Base-by-base conservation (phyloP, 768 basidiomycete genomes). In the Dendrothele bispora region DNA sequence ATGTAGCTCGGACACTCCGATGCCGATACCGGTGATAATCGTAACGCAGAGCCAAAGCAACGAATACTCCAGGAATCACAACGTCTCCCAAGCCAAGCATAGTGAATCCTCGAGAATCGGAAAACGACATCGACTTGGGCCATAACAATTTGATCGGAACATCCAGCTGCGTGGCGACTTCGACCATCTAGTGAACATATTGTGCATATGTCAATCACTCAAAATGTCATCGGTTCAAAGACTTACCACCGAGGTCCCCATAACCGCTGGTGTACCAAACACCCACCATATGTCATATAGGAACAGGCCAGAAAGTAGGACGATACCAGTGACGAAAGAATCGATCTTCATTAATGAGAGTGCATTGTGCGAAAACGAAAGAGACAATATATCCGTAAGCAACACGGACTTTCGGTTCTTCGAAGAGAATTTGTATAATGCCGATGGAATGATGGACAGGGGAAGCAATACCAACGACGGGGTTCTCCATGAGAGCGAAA, bases 251-350 rank as follows among this genome's bases (percentile, higher is more conserved):
- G 84, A 79, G n/a, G n/a, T n/a, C n/a, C n/a, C n/a, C n/a, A n/a
- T n/a, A n/a, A n/a, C n/a, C n/a, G n/a, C n/a, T n/a, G n/a, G n/a
- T 0, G 88, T 88, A 17, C 88, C 89, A 62, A 94, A 95, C 2
- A 95, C 92, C 91, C 91, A 97, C 79, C 86, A 95, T 32, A 97
- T 80, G 62, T 98, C 95, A 61, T 98, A 98, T 34, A 97, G 38
- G 68, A 98, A 92, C 20, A 99, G 71, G 4, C 91, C 93, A 3
- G 78, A 77, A 5, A 99, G 73, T 3, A 98, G 76, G 50, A 92
- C 80, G 32, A 77, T 77, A 6, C 93, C 95, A 14, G 95, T 97
- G 58, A 76, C 67, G 75, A 98, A 95, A 7, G 89, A 89, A 65
- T 98, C 95, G 26, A 98, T 66, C 63, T 84, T 87, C 55, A 98